phyloP scores from a whole-genome alignment of 2,329 filamentous ascomycete genomes.

The Fusarium tricinctum region DNA sequence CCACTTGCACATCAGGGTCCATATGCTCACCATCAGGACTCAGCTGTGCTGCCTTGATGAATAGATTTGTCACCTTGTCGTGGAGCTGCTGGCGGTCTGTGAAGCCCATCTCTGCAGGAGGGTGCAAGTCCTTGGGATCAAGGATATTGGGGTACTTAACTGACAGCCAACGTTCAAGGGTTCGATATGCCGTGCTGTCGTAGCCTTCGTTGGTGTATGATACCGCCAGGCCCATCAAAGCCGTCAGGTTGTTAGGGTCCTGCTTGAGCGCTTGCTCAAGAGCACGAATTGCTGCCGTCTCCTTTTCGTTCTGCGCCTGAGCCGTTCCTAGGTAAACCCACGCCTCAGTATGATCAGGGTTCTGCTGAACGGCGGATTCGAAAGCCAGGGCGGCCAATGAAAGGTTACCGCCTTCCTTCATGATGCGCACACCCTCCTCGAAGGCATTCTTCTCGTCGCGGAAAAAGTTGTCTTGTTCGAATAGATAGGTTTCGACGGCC shows the following conservation, averaged over 20 bases:
- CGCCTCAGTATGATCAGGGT: conserved; percentile 87
- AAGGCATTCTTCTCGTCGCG: conserved; percentile 85
- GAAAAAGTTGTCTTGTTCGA: conserved; percentile 95
- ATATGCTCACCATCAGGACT: conserved; percentile 94
- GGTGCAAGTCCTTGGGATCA: conserved; percentile 77
- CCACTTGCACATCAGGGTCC: conserved; percentile 98
- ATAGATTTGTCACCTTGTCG: conserved; percentile 89
- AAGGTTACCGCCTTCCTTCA: conserved; percentile 93
- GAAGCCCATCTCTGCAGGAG: conserved; percentile 88
- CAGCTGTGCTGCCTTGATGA: conserved; percentile 92
- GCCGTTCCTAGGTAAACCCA: conserved; percentile 94
- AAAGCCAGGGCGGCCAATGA: conserved; percentile 95
- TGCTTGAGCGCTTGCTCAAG: conserved; percentile 91
- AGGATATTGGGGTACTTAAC: conserved; percentile 91
- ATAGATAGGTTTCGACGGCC: conserved; percentile 89
- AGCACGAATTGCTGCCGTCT: conserved; percentile 93
- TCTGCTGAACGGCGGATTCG: conserved; percentile 93
- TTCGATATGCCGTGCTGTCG: conserved; percentile 95
- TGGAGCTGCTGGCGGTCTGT: conserved; percentile 92
- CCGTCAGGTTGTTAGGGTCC: conserved; percentile 87
- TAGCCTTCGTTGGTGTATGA: conserved; percentile 99
- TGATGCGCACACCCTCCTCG: conserved; percentile 91
- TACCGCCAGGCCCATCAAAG: conserved; percentile 94
- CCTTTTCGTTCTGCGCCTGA: conserved; percentile 99
- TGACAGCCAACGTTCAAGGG: conserved; percentile 96